Evolutionary conservation across 202 grass and related monocot genomes (phyloP).

Genomic region (Panicum virgatum): DNA sequence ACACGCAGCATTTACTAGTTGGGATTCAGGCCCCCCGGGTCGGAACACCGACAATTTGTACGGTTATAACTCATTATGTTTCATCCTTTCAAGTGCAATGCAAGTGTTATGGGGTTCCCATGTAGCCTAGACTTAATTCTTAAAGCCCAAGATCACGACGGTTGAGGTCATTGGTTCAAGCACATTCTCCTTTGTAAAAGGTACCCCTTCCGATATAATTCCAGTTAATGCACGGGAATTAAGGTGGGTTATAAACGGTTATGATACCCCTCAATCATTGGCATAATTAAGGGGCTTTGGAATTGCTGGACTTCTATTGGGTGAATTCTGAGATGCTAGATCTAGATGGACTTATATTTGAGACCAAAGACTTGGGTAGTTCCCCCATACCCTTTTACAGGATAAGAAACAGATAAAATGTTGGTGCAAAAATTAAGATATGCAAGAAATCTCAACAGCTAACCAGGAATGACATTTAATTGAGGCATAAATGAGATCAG

Average conservation of each 20-base stretch:
- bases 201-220: neutral
- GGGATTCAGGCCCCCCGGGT: too few species aligned
- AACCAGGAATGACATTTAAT: neutral
- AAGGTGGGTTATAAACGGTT: neutral
- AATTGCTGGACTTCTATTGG: neutral
- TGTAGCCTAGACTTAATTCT: neutral
- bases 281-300: too few species aligned
- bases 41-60: too few species aligned
- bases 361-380: neutral
- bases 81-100: neutral
- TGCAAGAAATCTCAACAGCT: neutral
- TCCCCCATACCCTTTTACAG: neutral
- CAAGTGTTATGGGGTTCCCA: neutral
- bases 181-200: neutral
- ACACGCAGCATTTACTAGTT: too few species aligned
- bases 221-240: neutral
- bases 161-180: neutral
- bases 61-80: neutral
- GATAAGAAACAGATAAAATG: neutral
- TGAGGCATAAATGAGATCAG: neutral
- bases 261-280: neutral
- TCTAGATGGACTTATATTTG: neutral
- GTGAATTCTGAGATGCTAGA: neutral
- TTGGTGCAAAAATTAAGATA: constrained; percentile 7
- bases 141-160: neutral